Percentiles rank a stretch among this genome's conserved stretches.
These are phyloP conservation scores for Salmacisia buchloeana DNA, from an alignment of 1,284 basidiomycete species.

Conservation along the genomic window DNA sequence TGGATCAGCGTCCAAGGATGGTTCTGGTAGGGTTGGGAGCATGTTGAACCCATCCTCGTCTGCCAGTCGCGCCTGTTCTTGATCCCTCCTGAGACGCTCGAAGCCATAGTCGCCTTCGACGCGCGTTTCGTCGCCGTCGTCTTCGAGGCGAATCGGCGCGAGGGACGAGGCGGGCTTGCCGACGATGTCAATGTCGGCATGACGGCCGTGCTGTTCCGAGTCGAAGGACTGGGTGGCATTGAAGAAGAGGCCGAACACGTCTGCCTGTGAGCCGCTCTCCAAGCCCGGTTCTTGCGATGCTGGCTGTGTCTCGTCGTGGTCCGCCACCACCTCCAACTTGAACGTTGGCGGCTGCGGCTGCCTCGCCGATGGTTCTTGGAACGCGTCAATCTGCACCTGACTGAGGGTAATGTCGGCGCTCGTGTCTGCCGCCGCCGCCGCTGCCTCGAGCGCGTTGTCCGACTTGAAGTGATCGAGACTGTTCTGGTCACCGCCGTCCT, in stretches of 20 bases:
- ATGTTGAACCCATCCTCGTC: background rate
- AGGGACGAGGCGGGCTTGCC: background rate
- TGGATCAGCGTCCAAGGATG: background rate
- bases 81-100: background rate
- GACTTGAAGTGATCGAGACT: background rate
- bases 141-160: background rate
- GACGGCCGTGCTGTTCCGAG: background rate
- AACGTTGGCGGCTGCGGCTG: background rate
- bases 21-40: background rate
- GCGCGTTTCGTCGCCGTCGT: background rate
- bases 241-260: slow-evolving; percentile 4
- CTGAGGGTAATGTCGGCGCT: background rate
- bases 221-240: slow-evolving; percentile 3
- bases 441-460: no score
- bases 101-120: background rate
- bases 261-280: background rate
- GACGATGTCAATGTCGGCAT: slow-evolving; percentile 1
- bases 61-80: background rate
- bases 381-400: background rate
- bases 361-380: background rate
- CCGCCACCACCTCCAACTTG: background rate
- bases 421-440: no score
- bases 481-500: background rate
- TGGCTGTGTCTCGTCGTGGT: background rate
- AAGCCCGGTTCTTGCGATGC: background rate